Percentiles rank a stretch among this genome's conserved stretches.
Conservation (phyloP, 352 stramenopile species). For the Phytophthora macrochlamydospora region DNA sequence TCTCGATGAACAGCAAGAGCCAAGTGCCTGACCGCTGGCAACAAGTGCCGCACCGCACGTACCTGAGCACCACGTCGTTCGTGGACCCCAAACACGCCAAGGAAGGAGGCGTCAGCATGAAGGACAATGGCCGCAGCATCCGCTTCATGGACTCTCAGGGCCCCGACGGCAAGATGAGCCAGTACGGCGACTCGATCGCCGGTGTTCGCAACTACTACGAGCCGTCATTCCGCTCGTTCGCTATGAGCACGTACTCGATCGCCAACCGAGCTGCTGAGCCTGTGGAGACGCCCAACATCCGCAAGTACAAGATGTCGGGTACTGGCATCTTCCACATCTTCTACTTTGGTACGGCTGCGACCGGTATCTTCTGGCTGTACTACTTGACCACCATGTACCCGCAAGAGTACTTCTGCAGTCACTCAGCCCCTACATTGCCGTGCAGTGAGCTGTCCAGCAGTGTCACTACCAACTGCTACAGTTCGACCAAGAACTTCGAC, state of each 20-base stretch:
- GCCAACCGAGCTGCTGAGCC: slow-evolving; percentile 86
- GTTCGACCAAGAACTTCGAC: slow-evolving; percentile 81
- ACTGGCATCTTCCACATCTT: slow-evolving; percentile 85
- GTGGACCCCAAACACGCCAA: slow-evolving; percentile 87
- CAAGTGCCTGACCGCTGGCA: slow-evolving; percentile 85
- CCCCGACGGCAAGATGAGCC: slow-evolving; percentile 82
- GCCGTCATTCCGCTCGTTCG: slow-evolving; percentile 89
- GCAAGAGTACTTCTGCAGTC: slow-evolving; percentile 79
- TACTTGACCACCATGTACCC: slow-evolving; percentile 85
- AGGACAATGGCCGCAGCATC: slow-evolving; percentile 81
- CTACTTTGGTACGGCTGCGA: slow-evolving; percentile 73
- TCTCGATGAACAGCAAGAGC: slow-evolving; percentile 79
- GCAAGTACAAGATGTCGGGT: slow-evolving; percentile 92
- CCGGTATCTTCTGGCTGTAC: slow-evolving; percentile 81
- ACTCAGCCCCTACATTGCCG: slow-evolving; percentile 71
- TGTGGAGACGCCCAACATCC: slow-evolving; percentile 89
- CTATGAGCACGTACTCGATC: slow-evolving; percentile 91
- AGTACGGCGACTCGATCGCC: slow-evolving; percentile 82
- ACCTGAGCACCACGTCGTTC: slow-evolving; percentile 86
- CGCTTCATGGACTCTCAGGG: slow-evolving; percentile 88
- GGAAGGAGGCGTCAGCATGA: slow-evolving; percentile 70
- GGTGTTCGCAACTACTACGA: slow-evolving; percentile 87
- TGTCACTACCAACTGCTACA: slow-evolving; percentile 55
- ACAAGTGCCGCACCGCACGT: slow-evolving; percentile 81
- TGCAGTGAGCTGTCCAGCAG: slow-evolving; percentile 65